Percentiles rank a stretch among this genome's conserved stretches.
These are phyloP conservation scores for Calonectria naviculata DNA, from an alignment of 2,329 filamentous ascomycete species.

Conservation along the genomic window DNA sequence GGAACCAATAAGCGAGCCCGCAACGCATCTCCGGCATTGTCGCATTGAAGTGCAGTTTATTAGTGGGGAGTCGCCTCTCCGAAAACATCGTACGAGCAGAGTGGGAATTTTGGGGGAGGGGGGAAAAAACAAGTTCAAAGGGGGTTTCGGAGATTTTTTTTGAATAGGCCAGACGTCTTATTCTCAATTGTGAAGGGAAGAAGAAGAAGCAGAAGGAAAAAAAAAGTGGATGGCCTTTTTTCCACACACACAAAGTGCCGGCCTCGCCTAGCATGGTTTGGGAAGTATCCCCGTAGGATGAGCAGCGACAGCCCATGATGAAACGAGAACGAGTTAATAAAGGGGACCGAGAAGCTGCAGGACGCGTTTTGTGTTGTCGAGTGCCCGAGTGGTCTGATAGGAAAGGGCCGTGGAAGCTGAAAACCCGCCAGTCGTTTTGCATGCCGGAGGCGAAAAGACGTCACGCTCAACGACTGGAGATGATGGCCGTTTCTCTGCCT, in stretches of 20 bases:
- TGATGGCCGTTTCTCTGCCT: not conserved
- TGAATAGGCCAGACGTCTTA: too few relatives aligned
- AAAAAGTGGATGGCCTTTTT: not conserved
- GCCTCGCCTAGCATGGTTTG: not conserved
- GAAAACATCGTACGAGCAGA: slow-evolving; percentile 1
- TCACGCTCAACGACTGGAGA: not conserved
- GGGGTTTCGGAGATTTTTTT: not conserved
- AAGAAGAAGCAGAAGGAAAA: not conserved
- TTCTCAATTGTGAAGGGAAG: too few relatives aligned
- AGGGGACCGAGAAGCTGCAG: not conserved
- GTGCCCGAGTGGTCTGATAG: not conserved
- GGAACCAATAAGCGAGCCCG: not conserved
- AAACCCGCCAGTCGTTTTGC: not conserved
- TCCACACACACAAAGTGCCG: not conserved
- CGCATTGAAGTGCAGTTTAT: not conserved
- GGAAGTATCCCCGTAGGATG: not conserved
- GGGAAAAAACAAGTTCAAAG: not conserved
- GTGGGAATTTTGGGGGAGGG: not conserved
- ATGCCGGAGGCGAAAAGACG: not conserved
- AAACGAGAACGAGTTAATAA: not conserved
- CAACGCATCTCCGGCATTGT: not conserved
- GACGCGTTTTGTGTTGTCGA: not conserved
- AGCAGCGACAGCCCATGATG: not conserved
- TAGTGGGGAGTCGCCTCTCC: not conserved
- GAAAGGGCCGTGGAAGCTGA: not conserved